A percentile compares a stretch with the other conserved stretches of the same genome.
Evolutionary conservation across 1,139 yeast genomes (phyloP).

Genomic region (Taphrina betulina): DNA sequence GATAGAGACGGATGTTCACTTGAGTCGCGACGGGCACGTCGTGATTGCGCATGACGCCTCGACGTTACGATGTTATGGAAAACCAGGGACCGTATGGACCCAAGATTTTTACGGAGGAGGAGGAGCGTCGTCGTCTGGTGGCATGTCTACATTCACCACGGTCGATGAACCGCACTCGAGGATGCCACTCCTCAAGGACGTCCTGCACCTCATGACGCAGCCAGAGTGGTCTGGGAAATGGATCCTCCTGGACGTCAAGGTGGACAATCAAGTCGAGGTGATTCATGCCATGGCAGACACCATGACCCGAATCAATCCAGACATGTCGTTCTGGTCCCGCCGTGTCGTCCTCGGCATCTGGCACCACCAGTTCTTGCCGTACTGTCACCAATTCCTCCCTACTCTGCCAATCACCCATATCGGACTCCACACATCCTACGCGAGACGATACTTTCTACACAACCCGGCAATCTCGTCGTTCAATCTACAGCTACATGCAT

Average conservation of each 20-base stretch:
- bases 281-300: slow-evolving; percentile 55
- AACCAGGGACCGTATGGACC: slow-evolving; percentile 39
- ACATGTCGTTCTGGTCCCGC: slow-evolving; percentile 64
- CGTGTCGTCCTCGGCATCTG: slow-evolving; percentile 78
- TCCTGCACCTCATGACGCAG: slow-evolving; percentile 58
- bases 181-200: slow-evolving; percentile 61
- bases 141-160: slow-evolving; percentile 51
- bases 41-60: slow-evolving; percentile 73
- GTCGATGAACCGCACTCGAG: slow-evolving; percentile 54
- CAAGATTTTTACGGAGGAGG: slow-evolving; percentile 23
- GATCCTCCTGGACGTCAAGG: slow-evolving; percentile 80
- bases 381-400: slow-evolving; percentile 46
- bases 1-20: slow-evolving; percentile 83
- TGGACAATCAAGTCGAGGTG: slow-evolving; percentile 62
- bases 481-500: slow-evolving; percentile 48
- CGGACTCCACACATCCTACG: slow-evolving; percentile 35
- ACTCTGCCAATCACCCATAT: slow-evolving; percentile 34
- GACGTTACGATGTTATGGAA: slow-evolving; percentile 61
- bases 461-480: slow-evolving; percentile 49
- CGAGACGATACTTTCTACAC: slow-evolving; percentile 34
- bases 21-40: slow-evolving; percentile 67
- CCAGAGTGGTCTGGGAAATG: slow-evolving; percentile 48
- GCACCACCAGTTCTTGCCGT: slow-evolving; percentile 65
- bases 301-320: slow-evolving; percentile 52
- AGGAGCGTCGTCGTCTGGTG: too few relatives aligned